Evolutionary conservation across 2,329 filamentous ascomycete species (phyloP).

Genomic region (Nemania serpens): DNA sequence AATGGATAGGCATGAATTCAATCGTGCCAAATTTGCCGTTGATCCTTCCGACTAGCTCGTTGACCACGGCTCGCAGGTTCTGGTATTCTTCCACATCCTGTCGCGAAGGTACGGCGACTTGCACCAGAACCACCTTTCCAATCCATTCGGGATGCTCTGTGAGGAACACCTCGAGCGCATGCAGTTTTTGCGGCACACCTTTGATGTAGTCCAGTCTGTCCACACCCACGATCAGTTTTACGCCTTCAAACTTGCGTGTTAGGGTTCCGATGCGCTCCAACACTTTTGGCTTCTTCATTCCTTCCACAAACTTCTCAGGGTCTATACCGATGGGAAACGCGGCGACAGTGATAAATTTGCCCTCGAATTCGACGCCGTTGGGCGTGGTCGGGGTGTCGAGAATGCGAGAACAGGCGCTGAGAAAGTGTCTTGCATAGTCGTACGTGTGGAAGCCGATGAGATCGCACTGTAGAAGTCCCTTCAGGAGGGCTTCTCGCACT

Average conservation of each 20-base stretch:
- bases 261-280: constrained; percentile 85
- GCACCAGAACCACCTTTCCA: constrained; percentile 93
- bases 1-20: constrained; percentile 99
- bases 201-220: constrained; percentile 99
- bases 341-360: constrained; percentile 86
- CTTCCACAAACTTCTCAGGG: constrained; percentile 93
- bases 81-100: constrained; percentile 98
- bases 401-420: constrained; percentile 95
- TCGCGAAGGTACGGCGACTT: constrained; percentile 91
- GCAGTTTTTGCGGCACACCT: constrained; percentile 95
- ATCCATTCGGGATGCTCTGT: constrained; percentile 98
- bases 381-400: constrained; percentile 82
- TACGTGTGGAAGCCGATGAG: constrained; percentile 98
- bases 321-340: constrained; percentile 98
- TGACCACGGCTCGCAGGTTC: constrained; percentile 91
- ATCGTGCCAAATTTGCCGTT: constrained; percentile 97
- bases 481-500: constrained; percentile 84
- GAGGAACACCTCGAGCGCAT: constrained; percentile 94
- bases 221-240: constrained; percentile 95
- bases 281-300: constrained; percentile 81
- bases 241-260: constrained; percentile 89
- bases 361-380: constrained; percentile 89
- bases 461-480: constrained; percentile 89
- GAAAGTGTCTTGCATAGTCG: constrained; percentile 96
- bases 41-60: constrained; percentile 94